A percentile compares a stretch with the other conserved stretches of the same genome.
Conservation (phyloP, 768 basidiomycete species). For the Candolleomyces aberdarensis region DNA sequence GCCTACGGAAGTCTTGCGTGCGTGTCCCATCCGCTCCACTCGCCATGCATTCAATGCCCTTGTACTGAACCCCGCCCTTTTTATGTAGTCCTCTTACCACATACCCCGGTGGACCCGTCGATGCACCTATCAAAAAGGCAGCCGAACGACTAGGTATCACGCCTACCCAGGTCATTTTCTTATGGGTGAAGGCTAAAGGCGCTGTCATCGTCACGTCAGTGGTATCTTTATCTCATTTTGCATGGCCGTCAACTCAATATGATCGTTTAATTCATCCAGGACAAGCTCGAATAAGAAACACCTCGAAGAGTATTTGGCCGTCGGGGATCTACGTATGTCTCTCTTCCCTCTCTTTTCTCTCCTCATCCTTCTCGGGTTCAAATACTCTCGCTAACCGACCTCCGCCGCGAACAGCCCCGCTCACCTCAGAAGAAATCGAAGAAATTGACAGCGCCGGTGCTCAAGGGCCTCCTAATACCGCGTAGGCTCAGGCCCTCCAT, state of each 20-base stretch:
- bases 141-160: conserved; percentile 54
- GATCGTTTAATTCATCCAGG: no score
- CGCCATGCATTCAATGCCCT: conserved; percentile 9
- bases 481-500: no score
- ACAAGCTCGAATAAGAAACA: conserved; percentile 60
- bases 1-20: conserved; percentile 70
- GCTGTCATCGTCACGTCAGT: conserved; percentile 65
- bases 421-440: conserved; percentile 56
- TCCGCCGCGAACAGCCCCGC: conserved; percentile 32
- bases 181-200: conserved; percentile 68
- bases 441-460: conserved; percentile 65
- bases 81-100: conserved; percentile 52
- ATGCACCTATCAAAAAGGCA: conserved; percentile 47
- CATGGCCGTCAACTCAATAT: no score
- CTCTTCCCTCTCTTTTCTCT: background rate
- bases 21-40: conserved; percentile 15
- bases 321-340: conserved; percentile 48
- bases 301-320: conserved; percentile 64
- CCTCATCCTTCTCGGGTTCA: background rate
- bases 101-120: conserved; percentile 63
- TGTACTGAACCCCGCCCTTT: background rate
- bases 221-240: background rate
- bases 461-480: conserved; percentile 40
- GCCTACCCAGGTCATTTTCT: conserved; percentile 62
- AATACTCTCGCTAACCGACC: conserved; percentile 2